These are phyloP conservation scores for Aaosphaeria arxii DNA, from an alignment of 2,329 filamentous ascomycete genomes.

Conservation along the genomic window DNA sequence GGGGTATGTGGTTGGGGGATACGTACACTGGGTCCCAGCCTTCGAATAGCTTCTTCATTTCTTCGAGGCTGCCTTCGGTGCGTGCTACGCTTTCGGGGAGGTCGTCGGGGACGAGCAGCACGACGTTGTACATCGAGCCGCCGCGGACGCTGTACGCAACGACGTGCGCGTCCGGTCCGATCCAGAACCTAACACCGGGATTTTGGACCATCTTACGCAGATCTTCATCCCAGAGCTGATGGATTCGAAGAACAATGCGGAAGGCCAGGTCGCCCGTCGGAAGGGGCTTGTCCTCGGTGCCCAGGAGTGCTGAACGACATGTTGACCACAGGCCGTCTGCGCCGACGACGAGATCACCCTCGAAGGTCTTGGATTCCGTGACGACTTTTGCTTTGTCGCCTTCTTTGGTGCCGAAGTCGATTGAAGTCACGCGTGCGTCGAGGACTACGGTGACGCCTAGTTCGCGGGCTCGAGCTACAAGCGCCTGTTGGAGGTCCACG, in stretches of 20 bases:
- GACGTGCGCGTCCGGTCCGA: slow-evolving; percentile 60
- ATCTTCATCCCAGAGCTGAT: slow-evolving; percentile 51
- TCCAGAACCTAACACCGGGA: slow-evolving; percentile 59
- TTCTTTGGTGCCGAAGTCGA: slow-evolving; percentile 41
- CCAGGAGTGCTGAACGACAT: slow-evolving; percentile 51
- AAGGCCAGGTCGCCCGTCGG: slow-evolving; percentile 66
- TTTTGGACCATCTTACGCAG: slow-evolving; percentile 53
- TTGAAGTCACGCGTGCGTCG: slow-evolving; percentile 44
- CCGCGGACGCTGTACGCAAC: slow-evolving; percentile 62
- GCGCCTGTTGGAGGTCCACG: slow-evolving; percentile 57
- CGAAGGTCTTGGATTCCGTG: slow-evolving; percentile 40
- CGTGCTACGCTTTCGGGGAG: slow-evolving; percentile 54
- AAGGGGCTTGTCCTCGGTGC: slow-evolving; percentile 47
- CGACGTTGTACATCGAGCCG: slow-evolving; percentile 63
- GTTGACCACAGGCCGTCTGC: slow-evolving; percentile 65
- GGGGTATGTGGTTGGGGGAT: too few relatives aligned
- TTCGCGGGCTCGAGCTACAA: slow-evolving; percentile 51
- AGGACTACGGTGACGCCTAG: slow-evolving; percentile 54
- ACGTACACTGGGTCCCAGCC: slow-evolving; percentile 60
- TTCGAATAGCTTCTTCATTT: slow-evolving; percentile 60
- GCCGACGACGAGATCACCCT: slow-evolving; percentile 58
- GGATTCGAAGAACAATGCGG: slow-evolving; percentile 54
- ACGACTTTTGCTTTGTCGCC: slow-evolving; percentile 35
- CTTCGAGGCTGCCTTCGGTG: slow-evolving; percentile 53
- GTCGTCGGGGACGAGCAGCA: slow-evolving; percentile 63